Conservation (phyloP, 140 eudicot species). For the Flaveria floridana region DNA sequence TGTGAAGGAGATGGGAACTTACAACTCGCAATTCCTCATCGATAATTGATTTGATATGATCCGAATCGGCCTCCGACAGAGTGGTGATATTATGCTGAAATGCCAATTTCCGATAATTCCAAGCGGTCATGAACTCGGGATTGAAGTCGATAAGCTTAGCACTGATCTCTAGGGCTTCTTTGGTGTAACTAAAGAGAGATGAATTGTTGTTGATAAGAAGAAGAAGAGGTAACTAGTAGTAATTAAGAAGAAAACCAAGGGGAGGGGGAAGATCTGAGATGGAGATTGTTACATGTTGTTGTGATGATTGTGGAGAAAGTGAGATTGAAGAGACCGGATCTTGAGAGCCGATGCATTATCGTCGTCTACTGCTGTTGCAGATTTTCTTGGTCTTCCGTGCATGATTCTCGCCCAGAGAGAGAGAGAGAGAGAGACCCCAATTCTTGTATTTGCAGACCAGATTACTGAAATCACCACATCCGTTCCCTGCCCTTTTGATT, state of each 20-base stretch:
- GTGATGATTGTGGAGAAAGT: constrained; percentile 72
- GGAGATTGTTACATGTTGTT: constrained; percentile 41
- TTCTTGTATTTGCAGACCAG: too few relatives aligned
- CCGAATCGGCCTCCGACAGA: constrained; percentile 37
- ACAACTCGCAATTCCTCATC: constrained; percentile 73
- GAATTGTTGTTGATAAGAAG: background rate
- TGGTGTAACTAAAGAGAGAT: constrained; percentile 54
- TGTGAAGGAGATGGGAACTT: constrained; percentile 21
- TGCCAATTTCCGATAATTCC: constrained; percentile 87
- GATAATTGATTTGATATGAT: constrained; percentile 42
- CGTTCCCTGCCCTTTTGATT: too few relatives aligned
- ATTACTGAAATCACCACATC: too few relatives aligned
- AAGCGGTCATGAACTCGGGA: constrained; percentile 79
- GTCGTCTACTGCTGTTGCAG: constrained; percentile 51
- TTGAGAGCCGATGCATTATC: constrained; percentile 52
- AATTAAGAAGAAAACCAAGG: background rate
- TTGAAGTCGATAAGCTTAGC: constrained; percentile 65
- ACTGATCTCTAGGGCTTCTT: constrained; percentile 67
- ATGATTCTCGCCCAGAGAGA: constrained; percentile 33
- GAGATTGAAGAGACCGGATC: constrained; percentile 70
- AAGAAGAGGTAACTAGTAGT: background rate
- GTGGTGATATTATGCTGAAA: constrained; percentile 37
- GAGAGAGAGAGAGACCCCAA: background rate
- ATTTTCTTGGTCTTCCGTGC: constrained; percentile 87
- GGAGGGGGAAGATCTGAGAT: background rate